Percentiles rank a stretch among this genome's conserved stretches.
Conservation (phyloP, 2,329 filamentous ascomycete genomes). For the Xylaria sp. region DNA sequence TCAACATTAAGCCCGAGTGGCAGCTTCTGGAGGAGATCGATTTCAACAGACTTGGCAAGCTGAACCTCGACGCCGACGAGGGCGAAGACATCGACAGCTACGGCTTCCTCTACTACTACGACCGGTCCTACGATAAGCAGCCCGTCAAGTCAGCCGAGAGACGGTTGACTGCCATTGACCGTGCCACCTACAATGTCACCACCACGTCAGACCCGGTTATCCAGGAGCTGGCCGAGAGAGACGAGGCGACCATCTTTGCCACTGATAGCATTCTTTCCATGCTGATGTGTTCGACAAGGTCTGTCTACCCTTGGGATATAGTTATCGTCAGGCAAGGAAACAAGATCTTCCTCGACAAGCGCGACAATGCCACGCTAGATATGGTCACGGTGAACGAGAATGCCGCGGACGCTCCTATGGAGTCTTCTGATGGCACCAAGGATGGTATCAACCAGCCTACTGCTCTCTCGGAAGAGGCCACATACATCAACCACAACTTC, state of each 20-base stretch:
- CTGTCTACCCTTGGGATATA: conserved; percentile 98
- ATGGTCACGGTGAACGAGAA: conserved; percentile 99
- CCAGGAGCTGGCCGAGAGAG: conserved; percentile 94
- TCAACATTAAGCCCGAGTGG: conserved; percentile 97
- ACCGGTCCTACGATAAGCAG: conserved; percentile 93
- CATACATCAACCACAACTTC: conserved; percentile 99
- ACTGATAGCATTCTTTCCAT: conserved; percentile 98
- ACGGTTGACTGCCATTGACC: conserved; percentile 88
- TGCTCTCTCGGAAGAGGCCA: conserved; percentile 94
- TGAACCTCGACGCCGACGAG: conserved; percentile 94
- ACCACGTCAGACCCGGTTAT: conserved; percentile 96
- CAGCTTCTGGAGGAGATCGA: conserved; percentile 97
- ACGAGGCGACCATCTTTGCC: conserved; percentile 96
- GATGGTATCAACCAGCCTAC: conserved; percentile 94
- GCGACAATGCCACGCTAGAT: conserved; percentile 92
- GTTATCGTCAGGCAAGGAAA: conserved; percentile 92
- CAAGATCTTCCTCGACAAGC: conserved; percentile 99
- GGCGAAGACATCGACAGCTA: conserved; percentile 96
- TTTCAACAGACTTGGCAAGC: conserved; percentile 92
- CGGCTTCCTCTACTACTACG: conserved; percentile 98
- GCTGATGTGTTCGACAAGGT: conserved; percentile 98
- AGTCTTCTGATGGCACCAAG: conserved; percentile 91
- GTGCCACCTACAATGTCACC: conserved; percentile 97
- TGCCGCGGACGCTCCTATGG: conserved; percentile 91
- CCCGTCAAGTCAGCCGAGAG: conserved; percentile 89